Conservation (phyloP, 2,329 filamentous ascomycete species). For the Xylaria sp. region DNA sequence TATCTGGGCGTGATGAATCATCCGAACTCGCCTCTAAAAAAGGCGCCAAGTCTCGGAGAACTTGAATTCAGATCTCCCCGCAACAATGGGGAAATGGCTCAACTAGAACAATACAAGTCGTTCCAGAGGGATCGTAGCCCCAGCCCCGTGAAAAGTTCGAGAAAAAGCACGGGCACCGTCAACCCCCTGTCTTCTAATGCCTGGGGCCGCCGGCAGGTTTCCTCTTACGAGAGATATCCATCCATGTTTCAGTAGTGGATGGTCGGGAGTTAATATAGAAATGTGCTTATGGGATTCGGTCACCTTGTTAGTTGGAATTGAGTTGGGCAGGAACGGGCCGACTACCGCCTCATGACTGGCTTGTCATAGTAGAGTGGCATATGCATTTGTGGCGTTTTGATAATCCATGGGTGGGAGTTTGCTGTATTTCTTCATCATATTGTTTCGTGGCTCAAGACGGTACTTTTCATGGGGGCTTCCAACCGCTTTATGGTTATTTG, state of each 20-base stretch:
- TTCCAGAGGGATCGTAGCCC: slow-evolving; percentile 43
- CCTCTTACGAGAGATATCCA: slow-evolving; percentile 48
- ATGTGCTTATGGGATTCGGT: slow-evolving; percentile 12
- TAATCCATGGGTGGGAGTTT: slow-evolving; percentile 32
- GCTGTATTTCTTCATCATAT: slow-evolving; percentile 16
- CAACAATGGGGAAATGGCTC: slow-evolving; percentile 71
- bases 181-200: slow-evolving; percentile 32
- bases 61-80: slow-evolving; percentile 61
- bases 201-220: slow-evolving; percentile 41
- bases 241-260: slow-evolving; percentile 47
- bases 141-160: slow-evolving; percentile 45
- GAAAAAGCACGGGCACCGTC: slow-evolving; percentile 45
- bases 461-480: background rate
- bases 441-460: slow-evolving; percentile 13
- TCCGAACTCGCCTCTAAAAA: slow-evolving; percentile 83
- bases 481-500: slow-evolving; percentile 17
- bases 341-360: background rate
- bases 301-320: background rate
- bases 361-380: slow-evolving; percentile 18
- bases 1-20: slow-evolving; percentile 84
- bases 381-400: slow-evolving; percentile 42
- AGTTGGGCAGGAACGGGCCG: slow-evolving; percentile 1
- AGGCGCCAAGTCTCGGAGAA: slow-evolving; percentile 72
- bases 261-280: background rate
- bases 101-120: slow-evolving; percentile 59